Conservation (phyloP, 257 asterid species). For the Petunia axillaris region DNA sequence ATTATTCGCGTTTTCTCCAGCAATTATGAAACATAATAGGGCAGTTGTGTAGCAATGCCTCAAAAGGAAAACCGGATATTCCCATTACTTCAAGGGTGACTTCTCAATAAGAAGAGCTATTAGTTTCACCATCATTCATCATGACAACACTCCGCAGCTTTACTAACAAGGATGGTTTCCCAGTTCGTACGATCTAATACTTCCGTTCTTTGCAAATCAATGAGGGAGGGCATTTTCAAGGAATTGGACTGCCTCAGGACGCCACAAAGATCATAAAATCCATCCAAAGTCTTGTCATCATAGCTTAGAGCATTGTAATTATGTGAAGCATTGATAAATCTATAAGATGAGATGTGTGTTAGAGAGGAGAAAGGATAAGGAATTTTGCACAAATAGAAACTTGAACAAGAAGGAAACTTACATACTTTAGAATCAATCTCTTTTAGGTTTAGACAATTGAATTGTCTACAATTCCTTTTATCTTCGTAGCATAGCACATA, state of each 20-base stretch:
- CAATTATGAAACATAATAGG: too few species aligned
- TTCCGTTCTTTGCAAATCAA: slow-evolving; percentile 82
- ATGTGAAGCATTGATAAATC: slow-evolving; percentile 87
- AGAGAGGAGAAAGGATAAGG: slow-evolving; percentile 40
- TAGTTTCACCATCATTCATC: too few species aligned
- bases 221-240: slow-evolving; percentile 88
- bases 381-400: not conserved
- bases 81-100: too few species aligned
- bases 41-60: too few species aligned
- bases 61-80: too few species aligned
- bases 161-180: slow-evolving; percentile 91
- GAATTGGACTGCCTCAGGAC: slow-evolving; percentile 64
- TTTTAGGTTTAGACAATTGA: not conserved
- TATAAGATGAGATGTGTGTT: slow-evolving; percentile 73
- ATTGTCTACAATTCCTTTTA: not conserved
- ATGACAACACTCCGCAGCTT: slow-evolving; percentile 81
- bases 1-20: too few species aligned
- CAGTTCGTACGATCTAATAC: slow-evolving; percentile 66
- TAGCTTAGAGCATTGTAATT: slow-evolving; percentile 93
- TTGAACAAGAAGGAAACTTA: not conserved
- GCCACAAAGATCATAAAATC: slow-evolving; percentile 91
- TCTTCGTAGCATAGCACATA: not conserved
- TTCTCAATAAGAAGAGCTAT: too few species aligned
- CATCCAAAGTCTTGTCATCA: slow-evolving; percentile 94
- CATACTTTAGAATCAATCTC: not conserved